Conservation (phyloP, 768 basidiomycete species). For the Leccinum arenicola region DNA sequence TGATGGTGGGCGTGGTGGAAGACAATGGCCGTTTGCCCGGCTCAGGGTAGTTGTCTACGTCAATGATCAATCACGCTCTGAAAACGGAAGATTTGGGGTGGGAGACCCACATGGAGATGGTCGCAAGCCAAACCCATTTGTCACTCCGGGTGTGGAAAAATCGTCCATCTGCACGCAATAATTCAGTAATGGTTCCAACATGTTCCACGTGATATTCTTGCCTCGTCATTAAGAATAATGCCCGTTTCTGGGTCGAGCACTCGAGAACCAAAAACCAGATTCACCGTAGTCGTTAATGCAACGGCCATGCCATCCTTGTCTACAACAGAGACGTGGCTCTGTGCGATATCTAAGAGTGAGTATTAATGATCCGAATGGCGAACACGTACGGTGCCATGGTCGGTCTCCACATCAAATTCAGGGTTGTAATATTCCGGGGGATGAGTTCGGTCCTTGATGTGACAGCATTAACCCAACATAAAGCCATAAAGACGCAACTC, state of each 20-base stretch:
- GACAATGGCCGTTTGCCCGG: constrained; percentile 89
- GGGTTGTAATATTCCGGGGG: constrained; percentile 81
- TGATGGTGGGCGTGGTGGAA: constrained; percentile 76
- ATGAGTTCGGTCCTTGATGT: constrained; percentile 73
- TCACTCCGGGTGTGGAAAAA: constrained; percentile 81
- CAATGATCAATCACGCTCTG: background rate
- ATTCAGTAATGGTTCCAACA: background rate
- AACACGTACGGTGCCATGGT: constrained; percentile 73
- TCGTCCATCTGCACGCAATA: constrained; percentile 69
- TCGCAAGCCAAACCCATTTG: constrained; percentile 80
- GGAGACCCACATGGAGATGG: constrained; percentile 70
- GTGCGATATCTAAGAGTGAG: constrained; percentile 6
- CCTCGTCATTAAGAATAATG: constrained; percentile 87
- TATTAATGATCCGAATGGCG: constrained; percentile 2
- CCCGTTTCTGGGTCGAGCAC: constrained; percentile 88
- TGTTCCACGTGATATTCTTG: constrained; percentile 17
- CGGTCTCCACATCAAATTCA: constrained; percentile 67
- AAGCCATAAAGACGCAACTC: constrained; percentile 22
- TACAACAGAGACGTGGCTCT: constrained; percentile 84
- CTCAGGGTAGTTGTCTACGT: constrained; percentile 81
- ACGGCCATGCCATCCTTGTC: constrained; percentile 89
- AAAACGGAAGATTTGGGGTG: background rate
- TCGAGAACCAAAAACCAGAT: constrained; percentile 83
- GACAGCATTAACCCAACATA: constrained; percentile 9
- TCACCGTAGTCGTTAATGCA: constrained; percentile 84